Evolutionary conservation across 108 stramenopile genomes (phyloP).

Genomic region (Conticribra guillardii): DNA sequence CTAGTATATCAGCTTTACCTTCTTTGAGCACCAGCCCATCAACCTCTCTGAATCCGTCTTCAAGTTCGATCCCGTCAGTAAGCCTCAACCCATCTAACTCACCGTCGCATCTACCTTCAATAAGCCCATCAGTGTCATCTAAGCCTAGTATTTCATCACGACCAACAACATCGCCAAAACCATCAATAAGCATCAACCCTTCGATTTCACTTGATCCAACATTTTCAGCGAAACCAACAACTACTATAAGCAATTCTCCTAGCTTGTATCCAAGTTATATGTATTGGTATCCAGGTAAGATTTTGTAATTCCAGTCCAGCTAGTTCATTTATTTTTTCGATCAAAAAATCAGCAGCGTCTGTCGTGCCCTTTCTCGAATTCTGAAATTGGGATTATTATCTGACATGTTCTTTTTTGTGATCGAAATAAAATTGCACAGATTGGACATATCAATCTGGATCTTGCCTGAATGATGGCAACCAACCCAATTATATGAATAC

Average conservation of each 20-base stretch:
- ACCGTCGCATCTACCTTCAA: too few relatives aligned
- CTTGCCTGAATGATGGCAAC: constrained; percentile 7
- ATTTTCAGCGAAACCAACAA: not conserved
- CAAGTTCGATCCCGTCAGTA: not conserved
- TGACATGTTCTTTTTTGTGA: not conserved
- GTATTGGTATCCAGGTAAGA: not conserved
- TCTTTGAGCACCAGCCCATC: not conserved
- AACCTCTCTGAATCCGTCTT: not conserved
- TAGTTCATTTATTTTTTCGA: too few relatives aligned
- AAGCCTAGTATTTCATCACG: too few relatives aligned
- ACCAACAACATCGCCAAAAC: too few relatives aligned
- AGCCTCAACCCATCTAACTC: not conserved
- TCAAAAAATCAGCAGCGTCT: too few relatives aligned
- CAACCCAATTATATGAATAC: not conserved
- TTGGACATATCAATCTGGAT: not conserved
- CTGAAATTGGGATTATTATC: not conserved
- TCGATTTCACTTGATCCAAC: not conserved
- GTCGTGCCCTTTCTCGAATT: not conserved
- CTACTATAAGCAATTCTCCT: not conserved
- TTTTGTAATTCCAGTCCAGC: not conserved
- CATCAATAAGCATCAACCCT: too few relatives aligned
- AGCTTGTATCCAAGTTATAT: not conserved
- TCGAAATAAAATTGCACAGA: too few relatives aligned
- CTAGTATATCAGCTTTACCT: not conserved
- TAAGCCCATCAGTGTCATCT: too few relatives aligned